These are phyloP conservation scores for Yarrowia sp. DNA, from an alignment of 805 yeast species.

Conservation along the genomic window DNA sequence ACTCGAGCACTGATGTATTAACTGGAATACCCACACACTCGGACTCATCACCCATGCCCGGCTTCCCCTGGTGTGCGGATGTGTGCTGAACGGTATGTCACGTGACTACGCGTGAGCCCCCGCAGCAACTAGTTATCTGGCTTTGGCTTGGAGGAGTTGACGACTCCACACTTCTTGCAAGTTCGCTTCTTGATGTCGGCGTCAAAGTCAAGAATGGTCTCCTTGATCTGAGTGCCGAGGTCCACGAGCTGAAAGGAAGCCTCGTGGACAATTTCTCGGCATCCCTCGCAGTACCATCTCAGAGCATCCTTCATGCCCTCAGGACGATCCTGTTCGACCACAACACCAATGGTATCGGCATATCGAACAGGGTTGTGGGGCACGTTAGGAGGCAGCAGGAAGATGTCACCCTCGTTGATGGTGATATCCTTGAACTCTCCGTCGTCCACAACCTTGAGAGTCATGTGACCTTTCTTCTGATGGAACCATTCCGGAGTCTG, in stretches of 20 bases:
- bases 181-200: constrained; percentile 67
- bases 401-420: constrained; percentile 88
- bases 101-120: neutral
- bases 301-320: constrained; percentile 69
- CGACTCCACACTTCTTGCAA: constrained; percentile 75
- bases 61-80: constrained; percentile 17
- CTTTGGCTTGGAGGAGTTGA: constrained; percentile 43
- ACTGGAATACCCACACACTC: neutral
- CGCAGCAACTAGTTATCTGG: neutral
- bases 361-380: constrained; percentile 93
- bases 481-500: constrained; percentile 95
- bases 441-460: constrained; percentile 79
- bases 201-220: constrained; percentile 76
- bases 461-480: constrained; percentile 86
- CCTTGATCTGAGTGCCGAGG: constrained; percentile 89
- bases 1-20: neutral
- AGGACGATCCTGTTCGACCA: constrained; percentile 92
- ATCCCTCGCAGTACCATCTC: constrained; percentile 83
- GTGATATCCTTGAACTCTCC: constrained; percentile 76
- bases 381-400: constrained; percentile 78
- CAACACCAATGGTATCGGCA: constrained; percentile 85
- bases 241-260: constrained; percentile 75
- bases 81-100: neutral
- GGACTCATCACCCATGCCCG: constrained; percentile 39
- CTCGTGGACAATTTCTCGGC: constrained; percentile 71